phyloP scores from a whole-genome alignment of 805 yeast genomes.

The Kurtzmaniella cleridarum region DNA sequence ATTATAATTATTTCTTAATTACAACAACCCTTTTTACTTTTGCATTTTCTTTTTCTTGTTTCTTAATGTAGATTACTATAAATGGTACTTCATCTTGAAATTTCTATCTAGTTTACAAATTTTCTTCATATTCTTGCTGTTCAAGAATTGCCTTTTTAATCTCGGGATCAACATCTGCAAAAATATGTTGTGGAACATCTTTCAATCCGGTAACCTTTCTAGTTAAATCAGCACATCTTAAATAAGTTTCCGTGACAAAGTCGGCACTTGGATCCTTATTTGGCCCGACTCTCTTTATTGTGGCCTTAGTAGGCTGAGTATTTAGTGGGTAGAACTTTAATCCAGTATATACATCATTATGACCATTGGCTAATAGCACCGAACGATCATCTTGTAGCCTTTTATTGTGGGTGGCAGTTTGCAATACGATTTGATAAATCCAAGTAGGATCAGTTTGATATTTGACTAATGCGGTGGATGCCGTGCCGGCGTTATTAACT shows the following conservation, averaged over 20 bases:
- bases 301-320: slow-evolving; percentile 63
- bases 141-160: slow-evolving; percentile 53
- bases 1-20: no score
- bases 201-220: slow-evolving; percentile 59
- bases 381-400: slow-evolving; percentile 56
- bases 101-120: slow-evolving; percentile 4
- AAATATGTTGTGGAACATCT: slow-evolving; percentile 53
- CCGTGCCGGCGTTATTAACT: slow-evolving; percentile 16
- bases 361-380: slow-evolving; percentile 48
- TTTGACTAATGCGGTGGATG: slow-evolving; percentile 33
- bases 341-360: slow-evolving; percentile 83
- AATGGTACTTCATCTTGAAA: no score
- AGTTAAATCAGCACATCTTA: slow-evolving; percentile 42
- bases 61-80: neutral
- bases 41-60: no score
- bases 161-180: slow-evolving; percentile 53
- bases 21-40: no score
- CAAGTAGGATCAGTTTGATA: slow-evolving; percentile 64
- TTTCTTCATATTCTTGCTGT: slow-evolving; percentile 51
- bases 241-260: slow-evolving; percentile 42
- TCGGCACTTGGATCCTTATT: slow-evolving; percentile 15
- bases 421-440: slow-evolving; percentile 80
- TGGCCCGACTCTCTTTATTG: slow-evolving; percentile 18
- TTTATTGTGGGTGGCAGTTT: slow-evolving; percentile 67
- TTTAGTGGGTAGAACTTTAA: slow-evolving; percentile 62